These are phyloP conservation scores for Gremmenia infestans DNA, from an alignment of 2,329 filamentous ascomycete genomes.

Conservation along the genomic window DNA sequence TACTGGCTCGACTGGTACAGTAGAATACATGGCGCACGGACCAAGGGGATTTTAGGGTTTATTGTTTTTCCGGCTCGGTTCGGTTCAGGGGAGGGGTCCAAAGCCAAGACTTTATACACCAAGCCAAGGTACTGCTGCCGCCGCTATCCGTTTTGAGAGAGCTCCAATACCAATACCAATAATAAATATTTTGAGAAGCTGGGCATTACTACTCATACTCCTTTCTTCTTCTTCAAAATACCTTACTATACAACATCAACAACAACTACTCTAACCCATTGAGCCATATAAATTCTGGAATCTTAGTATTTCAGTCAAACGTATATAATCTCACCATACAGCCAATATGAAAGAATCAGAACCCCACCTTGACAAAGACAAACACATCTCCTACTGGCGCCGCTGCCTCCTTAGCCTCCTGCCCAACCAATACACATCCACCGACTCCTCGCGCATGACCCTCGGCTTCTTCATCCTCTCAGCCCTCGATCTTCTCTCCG, in stretches of 20 bases:
- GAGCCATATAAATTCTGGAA: no score
- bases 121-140: not conserved
- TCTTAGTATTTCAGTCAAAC: no score
- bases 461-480: slow-evolving; percentile 86
- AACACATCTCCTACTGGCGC: slow-evolving; percentile 88
- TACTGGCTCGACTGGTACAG: no score
- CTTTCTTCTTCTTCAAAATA: not conserved
- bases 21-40: not conserved
- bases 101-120: no score
- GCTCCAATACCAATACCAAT: not conserved
- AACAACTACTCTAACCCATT: not conserved
- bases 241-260: not conserved
- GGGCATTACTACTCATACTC: not conserved
- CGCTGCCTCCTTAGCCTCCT: slow-evolving; percentile 79
- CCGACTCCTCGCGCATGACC: slow-evolving; percentile 85
- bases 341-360: slow-evolving; percentile 27
- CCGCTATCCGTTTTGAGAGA: not conserved
- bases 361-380: slow-evolving; percentile 49
- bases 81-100: slow-evolving; percentile 1
- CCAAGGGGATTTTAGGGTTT: not conserved
- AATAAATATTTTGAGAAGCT: not conserved
- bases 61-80: slow-evolving; percentile 1
- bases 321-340: not conserved
- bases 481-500: slow-evolving; percentile 74
- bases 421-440: slow-evolving; percentile 77